phyloP scores from a whole-genome alignment of 2,329 filamentous ascomycete genomes.

The Rhynchosporium agropyri region DNA sequence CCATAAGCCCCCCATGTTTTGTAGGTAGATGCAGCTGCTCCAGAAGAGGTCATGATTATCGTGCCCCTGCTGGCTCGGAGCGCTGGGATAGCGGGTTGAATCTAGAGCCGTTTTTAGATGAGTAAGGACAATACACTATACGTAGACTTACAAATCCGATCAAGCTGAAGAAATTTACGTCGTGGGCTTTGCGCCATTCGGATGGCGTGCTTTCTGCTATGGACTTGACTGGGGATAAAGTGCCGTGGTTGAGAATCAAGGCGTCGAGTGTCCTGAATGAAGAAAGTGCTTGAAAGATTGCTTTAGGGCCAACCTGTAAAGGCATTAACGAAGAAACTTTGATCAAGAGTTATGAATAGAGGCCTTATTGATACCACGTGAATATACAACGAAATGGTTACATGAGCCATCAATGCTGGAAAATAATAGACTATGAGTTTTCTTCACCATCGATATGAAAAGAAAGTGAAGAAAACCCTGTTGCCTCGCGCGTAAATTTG shows the following conservation, averaged over 20 bases:
- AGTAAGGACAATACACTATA: constrained; percentile 2
- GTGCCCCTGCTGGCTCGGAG: constrained; percentile 70
- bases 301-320: constrained; percentile 54
- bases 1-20: constrained; percentile 80
- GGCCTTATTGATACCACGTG: background rate
- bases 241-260: constrained; percentile 85
- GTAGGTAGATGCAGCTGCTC: constrained; percentile 69
- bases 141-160: constrained; percentile 67
- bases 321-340: background rate
- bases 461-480: no score
- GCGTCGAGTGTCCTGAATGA: constrained; percentile 77
- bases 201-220: constrained; percentile 68
- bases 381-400: no score
- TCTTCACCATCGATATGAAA: no score
- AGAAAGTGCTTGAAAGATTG: constrained; percentile 65
- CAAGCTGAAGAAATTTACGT: constrained; percentile 85
- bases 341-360: background rate
- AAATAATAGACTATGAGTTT: no score
- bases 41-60: constrained; percentile 79
- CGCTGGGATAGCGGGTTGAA: constrained; percentile 69
- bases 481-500: no score
- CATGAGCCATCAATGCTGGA: no score
- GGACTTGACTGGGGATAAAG: constrained; percentile 72
- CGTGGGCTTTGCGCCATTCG: constrained; percentile 76
- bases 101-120: constrained; percentile 48